Base-by-base conservation (phyloP, 495 filamentous ascomycete species). In the Penicillium tannophilum region DNA sequence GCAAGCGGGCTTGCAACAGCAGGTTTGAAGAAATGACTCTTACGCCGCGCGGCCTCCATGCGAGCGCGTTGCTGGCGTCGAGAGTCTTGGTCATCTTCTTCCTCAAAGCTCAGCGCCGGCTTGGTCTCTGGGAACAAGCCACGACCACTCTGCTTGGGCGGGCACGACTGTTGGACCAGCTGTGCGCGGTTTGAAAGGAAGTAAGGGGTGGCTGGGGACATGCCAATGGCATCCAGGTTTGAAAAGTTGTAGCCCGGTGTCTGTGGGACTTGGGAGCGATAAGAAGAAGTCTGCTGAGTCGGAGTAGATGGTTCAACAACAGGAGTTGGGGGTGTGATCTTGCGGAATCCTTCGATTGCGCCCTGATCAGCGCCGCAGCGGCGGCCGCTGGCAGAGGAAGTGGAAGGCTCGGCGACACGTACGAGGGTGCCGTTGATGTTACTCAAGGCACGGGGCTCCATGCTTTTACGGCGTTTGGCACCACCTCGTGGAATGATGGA, bases 11-110 rank as follows among this genome's bases (percentile, higher is more conserved):
- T 96, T 11, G 83, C 86, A 48, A 93, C 74, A 67, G 87, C 86
- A 6, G 90, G 91, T 44, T 89, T 88, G 74, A 86, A 93, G 62
- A 92, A 90, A 73, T 91, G 69, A 66, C 89, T 96, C 82, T 92
- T 92, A 43, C 92, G 79, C 50, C 90, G 76, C 0, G 90, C 90
- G 39, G 86, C 83, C 76, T 91, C 83, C 56, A 96, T 72, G 47
- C 87, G 81, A 72, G 85, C 78, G 58, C 87, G 77, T 14, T 93
- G 72, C 24, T 82, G 76, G 46, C 79, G 62, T 56, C 77, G 63
- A 30, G 67, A 55, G 47, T 75, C 70, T 26, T 69, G 75, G 14
- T 74, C 72, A 39, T 63, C 60, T 1, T 71, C 57, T 55, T 62
- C 54, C 10, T 58, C 59, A 2, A 63, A 26, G 17, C 54, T 60